Base-by-base conservation (phyloP, 805 yeast species). In the Candida mattraensis region DNA sequence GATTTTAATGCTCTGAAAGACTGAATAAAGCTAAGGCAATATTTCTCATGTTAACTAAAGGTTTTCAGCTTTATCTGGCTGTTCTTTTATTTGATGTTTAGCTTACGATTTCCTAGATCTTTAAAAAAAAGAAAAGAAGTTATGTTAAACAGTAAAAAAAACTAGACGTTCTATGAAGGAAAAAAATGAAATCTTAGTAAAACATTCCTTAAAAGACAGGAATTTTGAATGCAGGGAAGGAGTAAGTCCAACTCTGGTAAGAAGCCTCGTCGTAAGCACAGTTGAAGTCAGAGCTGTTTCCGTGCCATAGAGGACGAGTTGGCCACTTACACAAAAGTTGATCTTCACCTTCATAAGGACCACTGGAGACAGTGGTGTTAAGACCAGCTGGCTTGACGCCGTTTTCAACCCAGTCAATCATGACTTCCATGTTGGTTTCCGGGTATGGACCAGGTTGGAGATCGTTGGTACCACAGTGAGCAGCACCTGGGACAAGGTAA, bases 221-320 rank as follows among this genome's bases (percentile, higher is more conserved):
- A 17, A 24, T 11, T n/a, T 18, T 24, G 29, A 31, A 24, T 5
- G 35, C 35, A n/a, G 22, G 28, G 23, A 31, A 24, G 1, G 9
- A 14, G 20, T 31, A 31, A n/a, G 23, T 31, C 28, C 28, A 31
- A 19, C 35, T 31, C 5, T 31, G 7, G 24, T 31, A 31, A 2
- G 34, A 30, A 64, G 28, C 74, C 12, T 29, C 19, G 15, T 35
- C 39, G 24, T 11, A 35, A 5, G 12, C 35, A n/a, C 39, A 35
- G 21, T 35, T 22, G 21, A 35, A 35, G 1, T 12, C 14, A 3
- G 30, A 29, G 12, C 18, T 8, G 12, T 35, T 18, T 9, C 20
- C 12, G 2, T 14, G 12, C 39, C 39, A 35, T 18, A 35, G 19
- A 4, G 39, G 39, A 29, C 39, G 39, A 10, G 17, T 13, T 10